phyloP scores from a whole-genome alignment of 2,329 filamentous ascomycete genomes.

The Sporothrix brunneoviolacea region DNA sequence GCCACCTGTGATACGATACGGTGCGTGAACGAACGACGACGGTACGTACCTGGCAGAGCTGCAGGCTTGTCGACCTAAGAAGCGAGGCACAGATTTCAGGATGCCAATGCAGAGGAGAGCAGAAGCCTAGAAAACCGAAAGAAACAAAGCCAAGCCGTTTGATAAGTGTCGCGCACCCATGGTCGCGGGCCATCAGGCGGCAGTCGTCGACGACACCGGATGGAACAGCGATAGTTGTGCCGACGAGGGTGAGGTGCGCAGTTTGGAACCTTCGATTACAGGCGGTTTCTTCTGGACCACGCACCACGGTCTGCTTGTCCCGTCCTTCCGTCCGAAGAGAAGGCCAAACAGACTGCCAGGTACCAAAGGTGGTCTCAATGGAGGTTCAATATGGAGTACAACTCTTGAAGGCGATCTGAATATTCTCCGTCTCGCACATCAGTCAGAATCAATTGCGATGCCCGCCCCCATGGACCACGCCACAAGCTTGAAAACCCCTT shows the following conservation, averaged over 20 bases:
- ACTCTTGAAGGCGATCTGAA: too few species aligned
- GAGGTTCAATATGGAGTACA: too few species aligned
- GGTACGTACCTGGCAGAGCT: neutral
- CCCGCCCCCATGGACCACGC: too few species aligned
- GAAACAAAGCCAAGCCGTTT: neutral
- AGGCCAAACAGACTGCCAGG: too few species aligned
- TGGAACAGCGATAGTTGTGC: neutral
- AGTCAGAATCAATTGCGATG: too few species aligned
- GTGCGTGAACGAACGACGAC: neutral
- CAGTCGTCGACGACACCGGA: neutral
- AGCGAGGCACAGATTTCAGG: too few species aligned
- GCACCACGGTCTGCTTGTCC: neutral
- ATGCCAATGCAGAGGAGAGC: too few species aligned
- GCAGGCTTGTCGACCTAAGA: too few species aligned
- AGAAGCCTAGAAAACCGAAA: neutral
- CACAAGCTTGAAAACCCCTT: too few species aligned
- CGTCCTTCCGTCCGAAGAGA: too few species aligned
- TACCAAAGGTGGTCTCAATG: too few species aligned
- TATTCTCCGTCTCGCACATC: too few species aligned
- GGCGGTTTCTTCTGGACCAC: neutral
- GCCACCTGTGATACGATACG: constrained; percentile 4
- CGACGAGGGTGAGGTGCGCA: neutral
- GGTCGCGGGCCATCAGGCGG: neutral
- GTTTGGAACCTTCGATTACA: neutral
- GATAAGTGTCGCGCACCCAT: neutral